phyloP scores from a whole-genome alignment of 352 stramenopile genomes.

The Phytophthora capsici region DNA sequence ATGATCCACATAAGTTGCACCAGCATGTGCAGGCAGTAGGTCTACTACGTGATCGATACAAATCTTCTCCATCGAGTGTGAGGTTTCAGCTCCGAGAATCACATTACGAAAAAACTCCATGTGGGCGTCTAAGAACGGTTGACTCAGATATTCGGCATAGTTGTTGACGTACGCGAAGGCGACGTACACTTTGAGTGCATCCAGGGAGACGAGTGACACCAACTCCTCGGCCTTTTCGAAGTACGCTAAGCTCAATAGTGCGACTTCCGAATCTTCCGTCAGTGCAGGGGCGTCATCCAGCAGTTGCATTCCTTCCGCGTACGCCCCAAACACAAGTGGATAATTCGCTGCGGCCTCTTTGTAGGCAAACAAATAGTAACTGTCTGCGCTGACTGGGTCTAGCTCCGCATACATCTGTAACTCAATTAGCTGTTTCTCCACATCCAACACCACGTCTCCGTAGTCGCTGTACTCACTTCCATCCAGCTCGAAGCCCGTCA shows the following conservation, averaged over 20 bases:
- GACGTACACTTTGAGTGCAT: constrained; percentile 57
- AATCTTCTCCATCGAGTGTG: constrained; percentile 49
- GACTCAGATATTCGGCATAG: constrained; percentile 42
- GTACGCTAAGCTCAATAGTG: constrained; percentile 57
- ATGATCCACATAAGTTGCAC: constrained; percentile 83
- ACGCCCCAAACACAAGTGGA: constrained; percentile 61
- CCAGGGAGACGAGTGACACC: constrained; percentile 35
- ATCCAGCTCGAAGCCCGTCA: constrained; percentile 37
- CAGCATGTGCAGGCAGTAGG: constrained; percentile 52
- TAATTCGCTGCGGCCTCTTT: constrained; percentile 50
- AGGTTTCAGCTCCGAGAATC: constrained; percentile 69
- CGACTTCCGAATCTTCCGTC: constrained; percentile 45
- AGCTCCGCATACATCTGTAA: constrained; percentile 33
- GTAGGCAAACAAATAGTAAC: constrained; percentile 84
- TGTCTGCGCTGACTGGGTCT: constrained; percentile 23
- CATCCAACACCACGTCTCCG: constrained; percentile 26
- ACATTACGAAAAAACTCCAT: constrained; percentile 88
- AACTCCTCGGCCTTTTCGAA: constrained; percentile 56
- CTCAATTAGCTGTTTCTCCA: constrained; percentile 41
- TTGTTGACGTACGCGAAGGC: constrained; percentile 51
- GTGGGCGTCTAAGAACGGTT: constrained; percentile 77
- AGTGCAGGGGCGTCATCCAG: constrained; percentile 44
- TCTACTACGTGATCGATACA: constrained; percentile 47
- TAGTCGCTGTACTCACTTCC: constrained; percentile 32
- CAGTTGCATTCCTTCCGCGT: constrained; percentile 49